Percentiles rank a stretch among this genome's conserved stretches.
These are phyloP conservation scores for Rhizomucor pusillus DNA, from an alignment of 371 early-diverging fungal species.

Conservation along the genomic window DNA sequence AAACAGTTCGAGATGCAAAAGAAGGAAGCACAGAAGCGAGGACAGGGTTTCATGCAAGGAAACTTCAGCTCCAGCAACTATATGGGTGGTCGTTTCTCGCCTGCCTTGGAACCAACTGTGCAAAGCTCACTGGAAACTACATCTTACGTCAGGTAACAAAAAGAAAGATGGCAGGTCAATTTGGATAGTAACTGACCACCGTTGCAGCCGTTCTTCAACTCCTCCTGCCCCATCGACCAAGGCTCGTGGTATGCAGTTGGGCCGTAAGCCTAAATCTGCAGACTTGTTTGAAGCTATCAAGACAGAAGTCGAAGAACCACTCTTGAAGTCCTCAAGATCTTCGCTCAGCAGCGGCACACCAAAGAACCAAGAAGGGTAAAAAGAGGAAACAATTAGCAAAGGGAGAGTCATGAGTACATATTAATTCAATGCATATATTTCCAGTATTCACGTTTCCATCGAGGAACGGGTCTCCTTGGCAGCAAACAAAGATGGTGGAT, in stretches of 20 bases:
- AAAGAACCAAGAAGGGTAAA: constrained; percentile 23
- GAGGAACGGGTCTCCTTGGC: constrained; percentile 84
- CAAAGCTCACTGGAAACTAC: constrained; percentile 29
- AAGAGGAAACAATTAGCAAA: background rate
- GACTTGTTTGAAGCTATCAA: constrained; percentile 85
- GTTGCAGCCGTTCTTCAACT: constrained; percentile 18
- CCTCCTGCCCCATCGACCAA: constrained; percentile 40
- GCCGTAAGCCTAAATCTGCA: constrained; percentile 79
- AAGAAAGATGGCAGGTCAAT: background rate
- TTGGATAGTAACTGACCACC: background rate
- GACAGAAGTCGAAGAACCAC: constrained; percentile 64
- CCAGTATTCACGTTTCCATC: constrained; percentile 79
- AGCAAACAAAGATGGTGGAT: constrained; percentile 90
- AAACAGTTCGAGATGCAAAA: constrained; percentile 89
- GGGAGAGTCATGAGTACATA: background rate
- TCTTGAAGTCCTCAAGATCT: constrained; percentile 17
- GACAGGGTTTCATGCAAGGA: constrained; percentile 55
- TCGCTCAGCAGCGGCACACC: constrained; percentile 17
- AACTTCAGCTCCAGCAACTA: constrained; percentile 47
- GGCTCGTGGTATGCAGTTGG: constrained; percentile 91
- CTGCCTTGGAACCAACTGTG: constrained; percentile 45
- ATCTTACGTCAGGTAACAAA: constrained; percentile 20
- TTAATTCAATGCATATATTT: constrained; percentile 9
- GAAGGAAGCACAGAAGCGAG: constrained; percentile 80
- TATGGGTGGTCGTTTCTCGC: constrained; percentile 42